phyloP scores from a whole-genome alignment of 73 alveolate species.

The Durusdinium trenchii region DNA sequence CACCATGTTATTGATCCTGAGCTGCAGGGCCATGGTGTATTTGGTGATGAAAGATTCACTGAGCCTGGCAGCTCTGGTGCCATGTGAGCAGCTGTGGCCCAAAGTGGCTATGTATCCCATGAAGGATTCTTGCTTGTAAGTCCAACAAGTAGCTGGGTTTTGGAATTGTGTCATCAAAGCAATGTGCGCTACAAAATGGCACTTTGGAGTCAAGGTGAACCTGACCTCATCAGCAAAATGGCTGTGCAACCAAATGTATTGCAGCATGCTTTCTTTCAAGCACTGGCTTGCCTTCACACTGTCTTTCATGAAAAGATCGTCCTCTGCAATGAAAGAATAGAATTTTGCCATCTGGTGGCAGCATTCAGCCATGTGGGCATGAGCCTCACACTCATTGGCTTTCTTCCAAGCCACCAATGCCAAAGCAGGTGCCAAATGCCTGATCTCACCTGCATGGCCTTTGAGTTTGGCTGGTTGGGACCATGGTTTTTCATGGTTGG shows the following conservation, averaged over 20 bases:
- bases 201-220: conserved; percentile 27
- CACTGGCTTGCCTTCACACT: background rate
- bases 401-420: conserved; percentile 57
- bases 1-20: background rate
- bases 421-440: conserved; percentile 8
- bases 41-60: background rate
- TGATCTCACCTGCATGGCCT: conserved; percentile 36
- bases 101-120: background rate
- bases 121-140: conserved; percentile 18
- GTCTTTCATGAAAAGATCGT: background rate
- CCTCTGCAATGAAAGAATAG: background rate
- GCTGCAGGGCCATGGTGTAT: no score
- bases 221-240: background rate
- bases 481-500: background rate
- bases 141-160: background rate
- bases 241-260: background rate
- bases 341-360: background rate
- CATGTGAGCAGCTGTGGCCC: conserved; percentile 10
- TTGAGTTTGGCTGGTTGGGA: background rate
- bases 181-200: background rate
- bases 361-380: conserved; percentile 32
- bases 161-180: background rate
- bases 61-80: background rate
- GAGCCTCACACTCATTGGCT: background rate
- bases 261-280: conserved; percentile 26